Evolutionary conservation across 192 early-diverging fungal genomes (phyloP).

Genomic region (Coemansia sp.): DNA sequence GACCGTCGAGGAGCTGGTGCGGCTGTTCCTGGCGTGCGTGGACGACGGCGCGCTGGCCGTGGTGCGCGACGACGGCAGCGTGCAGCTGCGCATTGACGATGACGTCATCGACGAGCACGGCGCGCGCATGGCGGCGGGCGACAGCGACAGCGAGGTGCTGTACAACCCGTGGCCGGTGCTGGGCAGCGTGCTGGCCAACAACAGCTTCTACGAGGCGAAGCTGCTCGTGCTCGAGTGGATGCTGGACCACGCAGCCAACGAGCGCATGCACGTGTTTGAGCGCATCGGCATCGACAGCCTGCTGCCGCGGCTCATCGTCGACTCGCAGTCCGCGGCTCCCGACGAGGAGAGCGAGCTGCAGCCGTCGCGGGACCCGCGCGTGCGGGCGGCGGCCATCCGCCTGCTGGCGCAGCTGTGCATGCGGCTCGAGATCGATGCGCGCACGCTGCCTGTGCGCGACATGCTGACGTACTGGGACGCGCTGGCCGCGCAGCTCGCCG

Average conservation of each 20-base stretch:
- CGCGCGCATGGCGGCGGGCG: neutral
- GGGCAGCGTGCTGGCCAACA: conserved; percentile 17
- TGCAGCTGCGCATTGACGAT: conserved; percentile 26
- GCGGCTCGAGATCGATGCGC: conserved; percentile 27
- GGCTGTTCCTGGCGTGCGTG: conserved; percentile 35
- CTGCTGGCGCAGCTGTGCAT: conserved; percentile 41
- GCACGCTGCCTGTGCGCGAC: conserved; percentile 20
- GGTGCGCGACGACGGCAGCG: conserved; percentile 23
- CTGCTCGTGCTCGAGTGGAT: conserved; percentile 42
- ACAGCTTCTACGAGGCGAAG: conserved; percentile 45
- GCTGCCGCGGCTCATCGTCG: conserved; percentile 15
- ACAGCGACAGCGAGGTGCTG: conserved; percentile 14
- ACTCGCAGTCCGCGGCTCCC: neutral
- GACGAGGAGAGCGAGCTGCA: neutral
- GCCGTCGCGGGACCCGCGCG: conserved; percentile 23
- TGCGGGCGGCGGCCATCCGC: conserved; percentile 21
- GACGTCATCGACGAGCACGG: conserved; percentile 25
- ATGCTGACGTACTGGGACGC: conserved; percentile 35
- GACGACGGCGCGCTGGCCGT: conserved; percentile 30
- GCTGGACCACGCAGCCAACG: conserved; percentile 23
- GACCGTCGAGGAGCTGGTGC: conserved; percentile 37
- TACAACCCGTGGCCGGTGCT: conserved; percentile 36
- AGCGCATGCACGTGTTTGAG: conserved; percentile 29
- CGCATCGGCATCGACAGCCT: conserved; percentile 29
- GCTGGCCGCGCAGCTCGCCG: conserved; percentile 14